Percentiles rank a stretch among this genome's conserved stretches.
These are phyloP conservation scores for Staphylotrichum longicolle DNA, from an alignment of 495 filamentous ascomycete species.

Conservation along the genomic window DNA sequence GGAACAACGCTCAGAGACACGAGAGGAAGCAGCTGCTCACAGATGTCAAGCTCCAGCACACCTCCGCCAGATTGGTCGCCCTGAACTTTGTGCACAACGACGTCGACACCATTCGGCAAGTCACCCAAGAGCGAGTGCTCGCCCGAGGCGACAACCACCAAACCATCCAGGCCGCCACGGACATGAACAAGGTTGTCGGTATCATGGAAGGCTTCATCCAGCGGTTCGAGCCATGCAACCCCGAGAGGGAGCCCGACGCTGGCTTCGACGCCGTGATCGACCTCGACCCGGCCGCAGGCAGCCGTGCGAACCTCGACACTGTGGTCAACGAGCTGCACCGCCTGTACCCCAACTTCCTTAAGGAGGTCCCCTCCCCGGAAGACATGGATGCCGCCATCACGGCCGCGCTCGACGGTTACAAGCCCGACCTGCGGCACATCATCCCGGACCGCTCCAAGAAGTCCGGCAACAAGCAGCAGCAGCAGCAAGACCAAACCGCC, in stretches of 20 bases:
- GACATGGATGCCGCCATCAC: slow-evolving; percentile 81
- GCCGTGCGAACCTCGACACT: slow-evolving; percentile 82
- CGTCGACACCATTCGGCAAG: slow-evolving; percentile 61
- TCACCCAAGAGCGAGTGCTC: slow-evolving; percentile 78
- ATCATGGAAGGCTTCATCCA: slow-evolving; percentile 95
- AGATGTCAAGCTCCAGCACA: slow-evolving; percentile 62
- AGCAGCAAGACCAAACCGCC: slow-evolving; percentile 35
- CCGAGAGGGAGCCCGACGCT: slow-evolving; percentile 62
- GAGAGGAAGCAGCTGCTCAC: slow-evolving; percentile 84
- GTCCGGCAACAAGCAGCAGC: slow-evolving; percentile 39
- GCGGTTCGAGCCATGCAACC: slow-evolving; percentile 77
- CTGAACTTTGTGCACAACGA: slow-evolving; percentile 85
- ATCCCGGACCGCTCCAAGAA: slow-evolving; percentile 52
- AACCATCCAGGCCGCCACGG: slow-evolving; percentile 81
- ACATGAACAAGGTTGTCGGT: slow-evolving; percentile 64
- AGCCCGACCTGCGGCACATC: slow-evolving; percentile 69
- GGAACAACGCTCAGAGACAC: slow-evolving; percentile 87
- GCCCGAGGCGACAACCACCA: slow-evolving; percentile 94
- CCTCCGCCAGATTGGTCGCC: slow-evolving; percentile 74
- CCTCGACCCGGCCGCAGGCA: slow-evolving; percentile 71
- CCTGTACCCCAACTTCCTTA: slow-evolving; percentile 72
- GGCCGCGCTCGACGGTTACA: slow-evolving; percentile 71
- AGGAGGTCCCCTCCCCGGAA: slow-evolving; percentile 63
- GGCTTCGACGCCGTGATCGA: slow-evolving; percentile 80
- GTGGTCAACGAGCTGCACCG: slow-evolving; percentile 66